These are phyloP conservation scores for Capsicum baccatum DNA, from an alignment of 257 asterid genomes.

Conservation along the genomic window DNA sequence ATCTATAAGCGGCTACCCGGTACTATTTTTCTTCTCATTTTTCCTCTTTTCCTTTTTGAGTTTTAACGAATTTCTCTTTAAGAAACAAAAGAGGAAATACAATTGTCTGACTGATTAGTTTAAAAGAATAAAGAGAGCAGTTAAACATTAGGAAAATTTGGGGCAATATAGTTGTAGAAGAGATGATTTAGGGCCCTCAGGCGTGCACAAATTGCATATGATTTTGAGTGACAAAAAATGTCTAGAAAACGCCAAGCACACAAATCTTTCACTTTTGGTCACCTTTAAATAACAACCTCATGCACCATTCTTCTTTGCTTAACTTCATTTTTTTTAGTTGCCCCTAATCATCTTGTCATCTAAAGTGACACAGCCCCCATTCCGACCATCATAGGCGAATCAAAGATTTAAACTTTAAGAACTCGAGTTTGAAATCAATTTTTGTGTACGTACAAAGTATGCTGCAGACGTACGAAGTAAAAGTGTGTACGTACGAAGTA, in stretches of 20 bases:
- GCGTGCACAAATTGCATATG: conserved; percentile 21
- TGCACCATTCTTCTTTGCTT: conserved; percentile 6
- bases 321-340: neutral
- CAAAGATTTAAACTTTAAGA: neutral
- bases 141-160: too few species aligned
- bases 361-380: neutral
- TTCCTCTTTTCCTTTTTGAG: neutral
- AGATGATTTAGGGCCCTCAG: conserved; percentile 8
- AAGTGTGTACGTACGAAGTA: too few species aligned
- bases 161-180: neutral
- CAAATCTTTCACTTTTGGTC: neutral
- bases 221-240: conserved; percentile 23
- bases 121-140: neutral
- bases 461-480: too few species aligned
- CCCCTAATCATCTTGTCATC: conserved; percentile 22
- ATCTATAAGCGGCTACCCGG: neutral
- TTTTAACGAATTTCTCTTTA: neutral
- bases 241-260: neutral
- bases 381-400: neutral
- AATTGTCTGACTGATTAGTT: neutral
- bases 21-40: neutral
- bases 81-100: neutral
- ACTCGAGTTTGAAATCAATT: neutral
- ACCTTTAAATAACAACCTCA: neutral
- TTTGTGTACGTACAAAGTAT: too few species aligned